These are phyloP conservation scores for Aureoboletus auriporus DNA, from an alignment of 768 basidiomycete genomes.

Conservation along the genomic window DNA sequence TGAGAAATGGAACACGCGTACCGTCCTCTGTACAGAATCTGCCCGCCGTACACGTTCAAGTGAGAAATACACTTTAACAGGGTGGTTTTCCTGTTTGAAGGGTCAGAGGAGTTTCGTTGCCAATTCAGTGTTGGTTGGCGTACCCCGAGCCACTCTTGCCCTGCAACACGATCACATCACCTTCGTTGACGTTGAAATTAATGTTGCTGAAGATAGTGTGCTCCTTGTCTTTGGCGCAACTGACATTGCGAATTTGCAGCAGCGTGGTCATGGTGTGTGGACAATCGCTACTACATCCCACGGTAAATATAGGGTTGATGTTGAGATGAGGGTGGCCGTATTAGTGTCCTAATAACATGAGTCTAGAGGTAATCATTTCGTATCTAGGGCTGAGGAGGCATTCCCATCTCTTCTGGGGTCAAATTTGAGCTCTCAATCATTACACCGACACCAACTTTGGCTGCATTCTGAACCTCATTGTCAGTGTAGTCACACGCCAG, in stretches of 20 bases:
- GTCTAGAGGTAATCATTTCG: constrained; percentile 28
- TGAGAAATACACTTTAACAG: constrained; percentile 83
- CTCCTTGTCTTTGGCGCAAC: constrained; percentile 44
- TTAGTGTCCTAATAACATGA: constrained; percentile 19
- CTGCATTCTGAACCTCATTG: constrained; percentile 60
- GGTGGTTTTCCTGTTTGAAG: constrained; percentile 53
- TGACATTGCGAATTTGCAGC: constrained; percentile 51
- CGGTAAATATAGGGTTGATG: constrained; percentile 8
- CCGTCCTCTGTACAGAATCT: constrained; percentile 65
- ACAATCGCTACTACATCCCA: constrained; percentile 9
- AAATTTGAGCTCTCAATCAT: constrained; percentile 89
- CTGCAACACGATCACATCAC: constrained; percentile 74
- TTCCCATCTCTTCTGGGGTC: constrained; percentile 81
- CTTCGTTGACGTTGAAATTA: constrained; percentile 58
- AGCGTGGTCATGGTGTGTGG: constrained; percentile 25
- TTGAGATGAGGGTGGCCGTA: constrained; percentile 15
- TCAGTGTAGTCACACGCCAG: not conserved
- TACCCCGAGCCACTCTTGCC: constrained; percentile 79
- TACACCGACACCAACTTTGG: constrained; percentile 94
- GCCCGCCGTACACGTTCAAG: constrained; percentile 65
- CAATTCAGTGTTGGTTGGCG: constrained; percentile 4
- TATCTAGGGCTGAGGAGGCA: constrained; percentile 49
- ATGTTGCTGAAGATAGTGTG: constrained; percentile 57
- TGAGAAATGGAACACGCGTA: constrained; percentile 28
- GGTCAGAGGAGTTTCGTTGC: constrained; percentile 2